Evolutionary conservation across 768 basidiomycete species (phyloP), one percentile per base, ranked within the genome.

Genomic region (Epithele typhae): DNA sequence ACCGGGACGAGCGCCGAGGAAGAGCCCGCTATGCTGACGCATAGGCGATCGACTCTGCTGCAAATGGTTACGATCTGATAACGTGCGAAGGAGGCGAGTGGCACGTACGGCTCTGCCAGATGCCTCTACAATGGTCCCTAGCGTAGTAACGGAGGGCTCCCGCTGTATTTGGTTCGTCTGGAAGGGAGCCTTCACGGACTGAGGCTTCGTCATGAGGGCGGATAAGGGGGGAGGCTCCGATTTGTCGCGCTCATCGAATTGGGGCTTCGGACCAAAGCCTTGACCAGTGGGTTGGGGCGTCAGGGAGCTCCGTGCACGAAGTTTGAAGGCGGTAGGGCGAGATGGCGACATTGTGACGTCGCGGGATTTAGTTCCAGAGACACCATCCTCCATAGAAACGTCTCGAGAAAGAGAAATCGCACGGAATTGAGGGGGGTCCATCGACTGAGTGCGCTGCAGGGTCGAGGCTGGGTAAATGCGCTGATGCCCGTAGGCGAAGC

Each of bases 171-270:
- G 45, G 23, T 35, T 37, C 19, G 37, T 3, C 43, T 63, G 54
- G 24, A 61, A 59, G 4, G 86, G 84, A 0, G 80, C 75, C 53
- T 76, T 84, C 12, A 90, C 75, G 58, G 88, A 89, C 46, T 76
- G 70, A 18, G 87, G 87, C 57, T 84, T 82, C 23, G 78, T 74
- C 49, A 74, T 70, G 33, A 90, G 74, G 43, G 76, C 52, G 23
- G 74, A 72, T 24, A 89, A 63, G 5, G 84, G 74, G 22, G 87
- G 87, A 5, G 87, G 87, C 53, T 87, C 85, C 18, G 84, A 83
- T 25, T 66, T 62, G 52, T 83, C 77, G 55, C 81, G 68, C 47
- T 65, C 67, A 15, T 67, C 66, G 35, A 67, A 64, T 17, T 64
- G 59, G 8, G 67, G 70, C 22, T 64, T 60, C 12, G 76, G 75